Conservation (phyloP, 192 early-diverging fungal genomes). For the Coemansia sp. region DNA sequence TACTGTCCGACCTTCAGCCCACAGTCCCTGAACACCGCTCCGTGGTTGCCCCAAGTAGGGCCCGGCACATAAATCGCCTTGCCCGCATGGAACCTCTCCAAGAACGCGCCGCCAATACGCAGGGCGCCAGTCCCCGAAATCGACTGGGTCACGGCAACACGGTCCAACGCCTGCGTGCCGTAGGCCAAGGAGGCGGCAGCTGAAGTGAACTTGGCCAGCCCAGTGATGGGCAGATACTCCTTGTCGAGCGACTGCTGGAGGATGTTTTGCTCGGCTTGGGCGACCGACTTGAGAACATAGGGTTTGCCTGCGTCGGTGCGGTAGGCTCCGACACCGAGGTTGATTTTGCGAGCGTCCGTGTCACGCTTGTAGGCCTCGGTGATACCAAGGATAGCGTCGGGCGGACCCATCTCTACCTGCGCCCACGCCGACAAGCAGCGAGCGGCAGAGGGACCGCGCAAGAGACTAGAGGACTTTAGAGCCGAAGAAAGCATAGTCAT, state of each 20-base stretch:
- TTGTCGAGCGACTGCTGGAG: conserved; percentile 75
- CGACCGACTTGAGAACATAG: conserved; percentile 85
- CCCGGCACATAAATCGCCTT: conserved; percentile 88
- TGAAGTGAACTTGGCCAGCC: conserved; percentile 80
- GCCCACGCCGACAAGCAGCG: conserved; percentile 37
- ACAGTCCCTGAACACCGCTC: conserved; percentile 86
- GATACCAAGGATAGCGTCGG: conserved; percentile 83
- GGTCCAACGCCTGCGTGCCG: conserved; percentile 73
- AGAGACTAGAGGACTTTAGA: conserved; percentile 11
- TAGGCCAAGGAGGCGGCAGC: conserved; percentile 85
- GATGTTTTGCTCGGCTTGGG: conserved; percentile 86
- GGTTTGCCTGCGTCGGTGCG: conserved; percentile 92
- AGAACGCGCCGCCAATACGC: conserved; percentile 88
- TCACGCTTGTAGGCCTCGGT: conserved; percentile 96
- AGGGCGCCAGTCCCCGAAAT: conserved; percentile 98
- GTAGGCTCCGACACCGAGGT: conserved; percentile 98
- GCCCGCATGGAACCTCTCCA: conserved; percentile 74
- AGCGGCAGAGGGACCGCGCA: not conserved
- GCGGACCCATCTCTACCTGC: conserved; percentile 60
- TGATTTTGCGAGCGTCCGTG: conserved; percentile 90
- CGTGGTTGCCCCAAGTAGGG: conserved; percentile 99
- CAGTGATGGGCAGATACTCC: conserved; percentile 97
- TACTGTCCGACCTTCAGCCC: conserved; percentile 87
- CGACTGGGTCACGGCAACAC: conserved; percentile 87
- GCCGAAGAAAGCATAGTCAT: conserved; percentile 26